Evolutionary conservation across 257 asterid species (phyloP).

Genomic region (Cynanchum wilfordii): DNA sequence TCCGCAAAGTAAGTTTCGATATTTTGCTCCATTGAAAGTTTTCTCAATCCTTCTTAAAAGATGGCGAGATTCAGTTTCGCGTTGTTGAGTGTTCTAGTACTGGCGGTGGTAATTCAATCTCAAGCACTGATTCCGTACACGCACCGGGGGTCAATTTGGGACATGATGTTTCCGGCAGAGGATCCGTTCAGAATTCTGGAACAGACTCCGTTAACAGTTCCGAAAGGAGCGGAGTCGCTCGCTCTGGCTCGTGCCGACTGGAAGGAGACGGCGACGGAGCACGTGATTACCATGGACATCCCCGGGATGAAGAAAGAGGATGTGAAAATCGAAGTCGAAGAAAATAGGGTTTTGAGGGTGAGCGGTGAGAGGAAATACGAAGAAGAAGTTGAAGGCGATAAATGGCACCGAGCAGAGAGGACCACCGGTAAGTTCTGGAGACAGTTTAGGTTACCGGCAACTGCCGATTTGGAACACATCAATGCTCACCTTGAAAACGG

Average conservation of each 20-base stretch:
- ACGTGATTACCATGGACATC: constrained; percentile 52
- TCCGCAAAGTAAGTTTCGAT: no score
- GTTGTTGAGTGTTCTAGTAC: background rate
- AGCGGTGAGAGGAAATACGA: constrained; percentile 68
- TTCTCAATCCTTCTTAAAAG: background rate
- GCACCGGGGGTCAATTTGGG: constrained; percentile 13
- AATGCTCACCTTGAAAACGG: constrained; percentile 64
- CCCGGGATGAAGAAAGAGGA: constrained; percentile 76
- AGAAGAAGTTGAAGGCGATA: constrained; percentile 57
- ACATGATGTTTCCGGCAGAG: constrained; percentile 24
- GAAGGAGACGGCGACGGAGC: constrained; percentile 62
- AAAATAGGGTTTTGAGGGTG: constrained; percentile 49
- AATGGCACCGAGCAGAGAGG: constrained; percentile 83
- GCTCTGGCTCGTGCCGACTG: constrained; percentile 65
- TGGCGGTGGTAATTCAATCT: background rate
- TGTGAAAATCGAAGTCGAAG: constrained; percentile 56
- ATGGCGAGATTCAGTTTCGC: constrained; percentile 13
- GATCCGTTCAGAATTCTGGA: constrained; percentile 41
- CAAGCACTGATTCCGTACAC: constrained; percentile 28
- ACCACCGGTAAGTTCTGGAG: constrained; percentile 70
- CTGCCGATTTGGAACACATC: constrained; percentile 56
- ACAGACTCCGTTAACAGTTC: constrained; percentile 28
- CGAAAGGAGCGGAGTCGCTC: constrained; percentile 22
- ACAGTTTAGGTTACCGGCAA: constrained; percentile 66
- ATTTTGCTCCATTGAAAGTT: no score